Evolutionary conservation across 345 rosid species (phyloP).

Genomic region (Passiflora organensis): DNA sequence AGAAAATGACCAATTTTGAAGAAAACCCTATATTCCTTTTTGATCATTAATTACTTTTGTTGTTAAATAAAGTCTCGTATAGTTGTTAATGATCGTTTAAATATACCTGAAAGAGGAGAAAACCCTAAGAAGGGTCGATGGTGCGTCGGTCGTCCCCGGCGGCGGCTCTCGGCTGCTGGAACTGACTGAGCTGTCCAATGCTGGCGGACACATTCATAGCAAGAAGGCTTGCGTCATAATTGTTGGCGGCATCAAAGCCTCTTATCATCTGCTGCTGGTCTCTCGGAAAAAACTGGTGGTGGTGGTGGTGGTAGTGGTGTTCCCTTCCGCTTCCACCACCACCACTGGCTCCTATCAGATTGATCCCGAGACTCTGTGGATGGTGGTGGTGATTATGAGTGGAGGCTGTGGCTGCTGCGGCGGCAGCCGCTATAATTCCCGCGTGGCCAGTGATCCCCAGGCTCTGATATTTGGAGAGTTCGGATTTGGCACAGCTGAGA

Average conservation of each 20-base stretch:
- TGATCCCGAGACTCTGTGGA: conserved; percentile 60
- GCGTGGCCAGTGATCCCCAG: conserved; percentile 42
- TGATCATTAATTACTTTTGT: too few relatives aligned
- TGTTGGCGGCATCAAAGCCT: conserved; percentile 45
- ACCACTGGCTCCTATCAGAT: conserved; percentile 37
- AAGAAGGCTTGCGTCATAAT: conserved; percentile 55
- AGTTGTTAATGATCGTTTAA: too few relatives aligned
- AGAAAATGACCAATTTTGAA: too few relatives aligned
- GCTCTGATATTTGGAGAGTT: conserved; percentile 29
- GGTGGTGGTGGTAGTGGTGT: conserved; percentile 37
- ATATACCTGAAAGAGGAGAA: too few relatives aligned
- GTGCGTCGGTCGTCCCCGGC: conserved; percentile 71
- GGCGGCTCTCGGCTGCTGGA: conserved; percentile 75
- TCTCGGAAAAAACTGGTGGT: conserved; percentile 68
- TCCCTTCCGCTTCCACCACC: conserved; percentile 26
- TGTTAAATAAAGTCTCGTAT: too few relatives aligned
- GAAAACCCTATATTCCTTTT: too few relatives aligned
- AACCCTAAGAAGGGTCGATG: conserved; percentile 48
- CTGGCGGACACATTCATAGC: conserved; percentile 60
- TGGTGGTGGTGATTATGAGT: conserved; percentile 24
- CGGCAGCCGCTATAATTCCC: conserved; percentile 56
- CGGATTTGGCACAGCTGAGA: conserved; percentile 27
- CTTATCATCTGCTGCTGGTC: conserved; percentile 67
- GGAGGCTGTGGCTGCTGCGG: conserved; percentile 42
- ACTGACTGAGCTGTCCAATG: conserved; percentile 72